Evolutionary conservation across 139 green algal species (phyloP), one percentile per base, ranked within the genome.

Genomic region (Dunaliella primolecta): DNA sequence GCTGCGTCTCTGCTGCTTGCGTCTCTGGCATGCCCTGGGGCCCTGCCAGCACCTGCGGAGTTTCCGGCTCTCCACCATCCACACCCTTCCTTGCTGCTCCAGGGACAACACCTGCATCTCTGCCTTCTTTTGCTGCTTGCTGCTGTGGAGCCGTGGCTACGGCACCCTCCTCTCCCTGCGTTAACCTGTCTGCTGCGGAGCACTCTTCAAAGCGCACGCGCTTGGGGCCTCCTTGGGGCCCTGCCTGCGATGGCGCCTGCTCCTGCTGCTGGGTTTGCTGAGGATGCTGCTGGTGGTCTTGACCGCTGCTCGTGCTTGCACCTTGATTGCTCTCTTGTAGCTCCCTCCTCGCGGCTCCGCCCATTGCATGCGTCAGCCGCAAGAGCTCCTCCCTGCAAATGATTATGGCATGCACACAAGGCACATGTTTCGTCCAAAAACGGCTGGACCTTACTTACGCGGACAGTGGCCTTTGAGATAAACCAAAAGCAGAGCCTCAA

Each of bases 351-450:
- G 46, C 46, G 7, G 46, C 46, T 15, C 46, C 46, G 7, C 79
- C 86, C 77, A 85, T 64, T 15, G 82, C 86, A 56, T 33, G 24
- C 0, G 82, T 64, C n/a, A 86, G 57, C 77, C 38, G 31, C 57
- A 56, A 70, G 57, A 84, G 77, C 76, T 84, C 79, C 33, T 80
- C 74, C 31, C 57, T 81, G 46, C 15, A 64, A n/a, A n/a, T n/a
- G n/a, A n/a, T n/a, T n/a, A n/a, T n/a, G n/a, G n/a, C n/a, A n/a
- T n/a, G n/a, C n/a, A n/a, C n/a, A n/a, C n/a, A n/a, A n/a, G n/a
- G n/a, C n/a, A n/a, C n/a, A n/a, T n/a, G n/a, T n/a, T n/a, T n/a
- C n/a, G n/a, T n/a, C n/a, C n/a, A n/a, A n/a, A n/a, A n/a, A n/a
- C n/a, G n/a, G n/a, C n/a, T n/a, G n/a, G n/a, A n/a, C n/a, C n/a